Conservation (phyloP, 192 early-diverging fungal species). For the Coemansia umbellata region DNA sequence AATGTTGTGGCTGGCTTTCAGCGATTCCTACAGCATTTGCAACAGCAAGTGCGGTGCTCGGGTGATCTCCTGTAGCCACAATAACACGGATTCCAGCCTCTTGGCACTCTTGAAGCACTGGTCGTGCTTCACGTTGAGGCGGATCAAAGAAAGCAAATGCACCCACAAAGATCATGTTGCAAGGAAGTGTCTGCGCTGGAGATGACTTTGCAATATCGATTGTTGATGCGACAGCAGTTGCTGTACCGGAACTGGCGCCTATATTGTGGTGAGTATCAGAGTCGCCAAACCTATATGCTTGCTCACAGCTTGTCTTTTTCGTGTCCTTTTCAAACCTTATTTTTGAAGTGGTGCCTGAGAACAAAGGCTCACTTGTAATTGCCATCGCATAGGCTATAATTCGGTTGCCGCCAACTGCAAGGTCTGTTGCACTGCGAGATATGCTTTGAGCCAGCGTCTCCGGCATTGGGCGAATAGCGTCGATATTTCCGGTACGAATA, state of each 20-base stretch:
- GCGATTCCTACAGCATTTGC: constrained; percentile 35
- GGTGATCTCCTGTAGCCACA: constrained; percentile 45
- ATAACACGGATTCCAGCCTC: constrained; percentile 46
- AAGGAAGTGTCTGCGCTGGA: constrained; percentile 4
- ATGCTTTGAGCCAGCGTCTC: constrained; percentile 18
- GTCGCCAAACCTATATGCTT: constrained; percentile 2
- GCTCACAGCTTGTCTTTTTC: not conserved
- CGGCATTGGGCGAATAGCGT: constrained; percentile 7
- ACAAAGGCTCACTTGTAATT: constrained; percentile 34
- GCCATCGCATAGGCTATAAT: constrained; percentile 41
- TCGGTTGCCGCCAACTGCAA: constrained; percentile 36
- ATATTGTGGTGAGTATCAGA: not conserved
- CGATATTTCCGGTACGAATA: constrained; percentile 11
- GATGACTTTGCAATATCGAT: not conserved
- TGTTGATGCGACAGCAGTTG: not conserved
- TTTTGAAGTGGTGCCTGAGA: not conserved
- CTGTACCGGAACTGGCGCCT: not conserved
- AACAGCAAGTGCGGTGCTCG: constrained; percentile 38
- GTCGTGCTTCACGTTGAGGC: constrained; percentile 35
- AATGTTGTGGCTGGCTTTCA: constrained; percentile 12
- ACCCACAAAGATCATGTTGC: constrained; percentile 39
- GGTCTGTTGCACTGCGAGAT: constrained; percentile 25
- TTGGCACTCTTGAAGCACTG: constrained; percentile 36
- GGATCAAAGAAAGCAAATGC: constrained; percentile 49
- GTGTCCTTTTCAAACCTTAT: not conserved